Evolutionary conservation across 1,284 basidiomycete species (phyloP), one percentile per base, ranked within the genome.

Genomic region (Xerocomus amazonicus): DNA sequence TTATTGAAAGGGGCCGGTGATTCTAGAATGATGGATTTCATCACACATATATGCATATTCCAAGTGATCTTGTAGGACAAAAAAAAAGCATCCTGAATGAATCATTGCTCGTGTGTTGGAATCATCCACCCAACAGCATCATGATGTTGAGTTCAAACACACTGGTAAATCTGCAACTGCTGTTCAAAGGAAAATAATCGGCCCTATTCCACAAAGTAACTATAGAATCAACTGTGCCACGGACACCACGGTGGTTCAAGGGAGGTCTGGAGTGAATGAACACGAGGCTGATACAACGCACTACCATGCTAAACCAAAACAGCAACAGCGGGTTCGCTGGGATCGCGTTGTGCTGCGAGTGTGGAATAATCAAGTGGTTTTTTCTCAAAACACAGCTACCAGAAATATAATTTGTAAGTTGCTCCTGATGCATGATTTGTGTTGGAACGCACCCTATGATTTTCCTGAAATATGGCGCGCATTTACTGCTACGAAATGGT

Each of bases 401-500:
- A 28, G 16, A 5, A 14, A 44, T 0, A 3, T 9, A 33, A 4
- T 40, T 47, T 7, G 35, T 57, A 9, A 54, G 42, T 47, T 9
- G 8, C 9, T 44, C 17, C 9, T 4, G 8, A 16, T 7, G 19
- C 14, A 35, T 14, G 2, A 1, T 1, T 31, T 33, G 35, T 27
- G 34, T 14, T 32, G 32, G 17, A 34, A 48, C 58, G 45, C 37
- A 60, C 58, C 29, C 38, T 39, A 35, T 29, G 39, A 3, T 19
- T 64, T 63, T 46, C 62, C 66, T 16, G 66, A 67, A 39, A 83
- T 60, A 53, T 77, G 63, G 32, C 79, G 78, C 33, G 81, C 81
- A 63, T 93, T 93, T 55, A 94, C 90, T 26, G 89, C 83, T 51
- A 96, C 75, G 59, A 95, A 83, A 71, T 96, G 92, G 69, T 93